Conservation (phyloP, 164 flowering plant genomes). For the Euptelea pleiosperma region DNA sequence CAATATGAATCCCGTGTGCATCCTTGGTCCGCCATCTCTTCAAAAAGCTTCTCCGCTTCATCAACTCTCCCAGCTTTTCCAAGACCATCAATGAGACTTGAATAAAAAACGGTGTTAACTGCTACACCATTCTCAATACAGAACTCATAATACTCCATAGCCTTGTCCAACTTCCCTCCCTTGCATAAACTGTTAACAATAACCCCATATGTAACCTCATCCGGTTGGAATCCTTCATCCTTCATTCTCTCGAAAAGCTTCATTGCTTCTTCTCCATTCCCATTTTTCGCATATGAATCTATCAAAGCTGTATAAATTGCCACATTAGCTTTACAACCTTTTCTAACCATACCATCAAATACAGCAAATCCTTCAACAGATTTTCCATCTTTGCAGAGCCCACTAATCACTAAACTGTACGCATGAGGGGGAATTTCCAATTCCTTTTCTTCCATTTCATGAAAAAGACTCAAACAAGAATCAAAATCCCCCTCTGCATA, state of each 20-base stretch:
- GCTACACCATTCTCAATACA: slow-evolving; percentile 43
- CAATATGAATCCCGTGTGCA: slow-evolving; percentile 85
- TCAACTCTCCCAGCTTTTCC: slow-evolving; percentile 81
- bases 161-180: slow-evolving; percentile 69
- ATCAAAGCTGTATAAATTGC: slow-evolving; percentile 80
- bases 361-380: slow-evolving; percentile 54
- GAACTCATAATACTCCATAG: slow-evolving; percentile 51
- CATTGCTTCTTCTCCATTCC: slow-evolving; percentile 55
- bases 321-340: slow-evolving; percentile 60
- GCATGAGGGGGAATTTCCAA: slow-evolving; percentile 82
- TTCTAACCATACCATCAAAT: slow-evolving; percentile 55
- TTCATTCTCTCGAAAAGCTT: slow-evolving; percentile 71
- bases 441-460: slow-evolving; percentile 81
- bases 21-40: slow-evolving; percentile 72
- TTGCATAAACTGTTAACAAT: slow-evolving; percentile 69
- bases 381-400: slow-evolving; percentile 74
- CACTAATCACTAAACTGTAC: slow-evolving; percentile 77
- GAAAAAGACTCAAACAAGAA: slow-evolving; percentile 67
- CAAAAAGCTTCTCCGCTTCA: slow-evolving; percentile 75
- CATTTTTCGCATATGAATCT: slow-evolving; percentile 61
- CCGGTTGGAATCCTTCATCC: slow-evolving; percentile 68
- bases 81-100: slow-evolving; percentile 79
- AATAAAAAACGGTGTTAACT: slow-evolving; percentile 64
- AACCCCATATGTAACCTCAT: slow-evolving; percentile 80
- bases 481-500: slow-evolving; percentile 55